Conservation (phyloP, 768 basidiomycete genomes). For the Hygrophoropsis aurantiaca region DNA sequence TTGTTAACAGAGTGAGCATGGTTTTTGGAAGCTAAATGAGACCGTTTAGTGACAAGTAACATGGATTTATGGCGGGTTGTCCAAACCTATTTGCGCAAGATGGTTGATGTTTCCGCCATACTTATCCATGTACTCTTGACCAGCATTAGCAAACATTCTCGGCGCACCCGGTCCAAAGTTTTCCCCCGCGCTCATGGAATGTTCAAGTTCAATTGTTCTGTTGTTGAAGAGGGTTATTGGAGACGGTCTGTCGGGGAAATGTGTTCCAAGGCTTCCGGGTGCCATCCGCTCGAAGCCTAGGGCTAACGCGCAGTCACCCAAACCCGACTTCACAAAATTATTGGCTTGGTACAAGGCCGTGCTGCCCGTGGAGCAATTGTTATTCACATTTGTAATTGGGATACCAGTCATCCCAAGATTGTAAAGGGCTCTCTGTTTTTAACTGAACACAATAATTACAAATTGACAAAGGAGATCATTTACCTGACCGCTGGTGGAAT, state of each 20-base stretch:
- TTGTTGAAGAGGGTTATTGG: conserved; percentile 48
- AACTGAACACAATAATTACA: background rate
- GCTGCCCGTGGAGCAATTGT: conserved; percentile 84
- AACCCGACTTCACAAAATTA: conserved; percentile 65
- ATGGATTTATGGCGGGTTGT: background rate
- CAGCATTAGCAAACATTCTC: conserved; percentile 71
- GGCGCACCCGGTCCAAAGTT: conserved; percentile 73
- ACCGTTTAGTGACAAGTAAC: background rate
- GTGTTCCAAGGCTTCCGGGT: conserved; percentile 67
- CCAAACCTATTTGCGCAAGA: conserved; percentile 74
- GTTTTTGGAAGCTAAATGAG: conserved; percentile 68
- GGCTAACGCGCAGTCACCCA: conserved; percentile 74
- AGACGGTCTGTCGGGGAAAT: conserved; percentile 53
- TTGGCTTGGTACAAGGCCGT: conserved; percentile 77
- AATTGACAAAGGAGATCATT: conserved; percentile 9
- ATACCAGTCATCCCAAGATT: conserved; percentile 82
- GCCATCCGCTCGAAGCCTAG: conserved; percentile 88
- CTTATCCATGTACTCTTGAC: conserved; percentile 74
- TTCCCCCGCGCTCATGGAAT: conserved; percentile 40
- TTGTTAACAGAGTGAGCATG: conserved; percentile 81
- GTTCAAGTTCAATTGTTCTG: conserved; percentile 50
- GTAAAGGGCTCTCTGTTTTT: conserved; percentile 67
- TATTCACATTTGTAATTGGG: conserved; percentile 85
- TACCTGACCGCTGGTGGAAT: conserved; percentile 77
- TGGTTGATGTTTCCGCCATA: conserved; percentile 67